Base-by-base conservation (phyloP, 192 early-diverging fungal species). In the Podila minutissima region DNA sequence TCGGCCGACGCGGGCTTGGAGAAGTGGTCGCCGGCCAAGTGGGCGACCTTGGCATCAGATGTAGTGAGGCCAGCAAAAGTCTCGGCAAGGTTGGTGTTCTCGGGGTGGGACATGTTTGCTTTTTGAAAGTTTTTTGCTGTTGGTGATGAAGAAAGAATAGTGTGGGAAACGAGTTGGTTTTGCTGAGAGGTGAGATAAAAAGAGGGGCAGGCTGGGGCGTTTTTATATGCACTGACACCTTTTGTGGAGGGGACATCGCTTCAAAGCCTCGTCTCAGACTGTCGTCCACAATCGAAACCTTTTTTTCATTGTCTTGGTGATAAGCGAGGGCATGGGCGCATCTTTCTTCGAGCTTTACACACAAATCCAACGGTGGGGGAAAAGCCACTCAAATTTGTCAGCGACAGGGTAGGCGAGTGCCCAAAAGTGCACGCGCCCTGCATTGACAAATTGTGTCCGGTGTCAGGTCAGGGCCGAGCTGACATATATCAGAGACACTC, bases 41-140 rank as follows among this genome's bases (percentile, higher is more conserved):
- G 4, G 29, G 51, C 46, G 24, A 81, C 41, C 62, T 81, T 46
- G 4, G 26, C 10, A n/a, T 81, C 77, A 17, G 50, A 59, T 55
- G 73, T 69, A 48, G 58, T 65, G 10, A 81, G 41, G 7, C 62
- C 71, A 15, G 38, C 60, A 41, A 65, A 50, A 37, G 77, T 81
- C 63, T 81, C 77, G 24, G 53, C 62, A 17, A 49, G 41, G 67
- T 81, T 81, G 71, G 77, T 81, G 71, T 81, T 81, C 57, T 73
- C 49, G 55, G 66, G 71, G 26, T 28, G 29, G 28, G 77, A 11
- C 77, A 81, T 81, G 20, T 41, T 72, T 29, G 26, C 33, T 33
- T 33, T 61, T n/a, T 19, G 49, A 20, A 38, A 31, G 51, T 24
- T 26, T 28, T 28, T n/a, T 8, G 1, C 15, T n/a, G 17, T 33